phyloP scores from a whole-genome alignment of 2,329 filamentous ascomycete species.

The Fusarium torreyae region DNA sequence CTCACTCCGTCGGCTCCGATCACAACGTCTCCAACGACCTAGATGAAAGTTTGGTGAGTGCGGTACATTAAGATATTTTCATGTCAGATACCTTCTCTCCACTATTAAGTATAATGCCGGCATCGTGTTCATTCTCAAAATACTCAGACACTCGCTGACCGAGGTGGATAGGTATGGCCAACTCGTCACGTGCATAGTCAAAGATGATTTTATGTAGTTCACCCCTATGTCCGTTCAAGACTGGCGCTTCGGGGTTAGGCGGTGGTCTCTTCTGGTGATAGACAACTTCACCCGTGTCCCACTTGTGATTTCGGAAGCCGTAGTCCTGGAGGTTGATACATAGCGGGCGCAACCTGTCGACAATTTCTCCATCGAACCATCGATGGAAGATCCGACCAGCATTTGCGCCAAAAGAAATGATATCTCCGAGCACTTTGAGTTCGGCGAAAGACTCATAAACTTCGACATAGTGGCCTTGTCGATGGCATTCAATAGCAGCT shows the following conservation, averaged over 20 bases:
- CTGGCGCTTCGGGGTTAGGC: constrained; percentile 34
- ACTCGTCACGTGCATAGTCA: constrained; percentile 37
- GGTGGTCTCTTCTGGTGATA: constrained; percentile 65
- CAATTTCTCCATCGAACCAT: constrained; percentile 64
- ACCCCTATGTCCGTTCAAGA: constrained; percentile 38
- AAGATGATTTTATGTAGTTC: constrained; percentile 37
- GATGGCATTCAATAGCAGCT: constrained; percentile 38
- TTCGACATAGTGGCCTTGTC: constrained; percentile 32
- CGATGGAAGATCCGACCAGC: constrained; percentile 67
- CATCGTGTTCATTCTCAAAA: constrained; percentile 6
- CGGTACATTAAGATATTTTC: rapidly evolving
- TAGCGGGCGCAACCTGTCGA: constrained; percentile 50
- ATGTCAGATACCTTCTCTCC: constrained; percentile 16
- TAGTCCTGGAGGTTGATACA: constrained; percentile 56
- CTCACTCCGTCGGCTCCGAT: constrained; percentile 41
- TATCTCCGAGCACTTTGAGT: constrained; percentile 68
- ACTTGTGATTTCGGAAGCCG: constrained; percentile 58
- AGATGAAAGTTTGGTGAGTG: background rate
- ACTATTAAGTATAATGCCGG: constrained; percentile 27
- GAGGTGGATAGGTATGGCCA: constrained; percentile 31
- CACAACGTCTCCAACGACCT: constrained; percentile 37
- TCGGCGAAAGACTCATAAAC: constrained; percentile 50
- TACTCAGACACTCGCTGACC: constrained; percentile 32
- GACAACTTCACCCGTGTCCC: constrained; percentile 63
- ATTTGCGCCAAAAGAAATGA: constrained; percentile 42